These are phyloP conservation scores for Trametes cubensis DNA, from an alignment of 768 basidiomycete species.

Conservation along the genomic window DNA sequence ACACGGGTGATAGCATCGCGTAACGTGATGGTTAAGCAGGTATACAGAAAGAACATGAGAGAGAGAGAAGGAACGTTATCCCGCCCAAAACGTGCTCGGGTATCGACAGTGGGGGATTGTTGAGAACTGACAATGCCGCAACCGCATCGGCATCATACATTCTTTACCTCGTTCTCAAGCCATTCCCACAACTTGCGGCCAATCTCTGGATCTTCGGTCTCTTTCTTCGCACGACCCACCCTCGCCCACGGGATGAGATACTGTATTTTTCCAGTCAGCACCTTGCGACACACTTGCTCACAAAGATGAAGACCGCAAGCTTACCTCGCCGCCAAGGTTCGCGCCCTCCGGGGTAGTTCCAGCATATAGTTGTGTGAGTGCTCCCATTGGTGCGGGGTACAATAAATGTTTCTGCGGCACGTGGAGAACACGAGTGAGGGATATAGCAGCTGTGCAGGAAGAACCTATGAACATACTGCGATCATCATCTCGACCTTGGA, in stretches of 20 bases:
- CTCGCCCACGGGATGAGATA: slow-evolving; percentile 37
- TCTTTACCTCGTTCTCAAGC: slow-evolving; percentile 35
- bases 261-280: slow-evolving; percentile 10
- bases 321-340: slow-evolving; percentile 45
- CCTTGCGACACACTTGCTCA: not conserved
- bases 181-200: slow-evolving; percentile 36
- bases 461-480: not conserved
- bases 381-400: slow-evolving; percentile 40
- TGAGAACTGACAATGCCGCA: too few species aligned
- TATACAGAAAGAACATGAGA: too few species aligned
- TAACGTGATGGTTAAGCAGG: too few species aligned
- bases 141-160: slow-evolving; percentile 7
- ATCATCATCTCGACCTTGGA: slow-evolving; percentile 5
- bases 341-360: slow-evolving; percentile 44
- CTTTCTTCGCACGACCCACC: slow-evolving; percentile 21
- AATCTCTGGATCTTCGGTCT: slow-evolving; percentile 27
- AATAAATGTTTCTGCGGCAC: slow-evolving; percentile 30
- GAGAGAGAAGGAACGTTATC: too few species aligned
- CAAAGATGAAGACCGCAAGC: not conserved
- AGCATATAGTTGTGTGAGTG: slow-evolving; percentile 48
- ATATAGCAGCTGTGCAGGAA: not conserved
- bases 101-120: too few species aligned
- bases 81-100: too few species aligned
- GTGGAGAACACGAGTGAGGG: not conserved
- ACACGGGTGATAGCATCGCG: too few species aligned